Conservation (phyloP, 805 yeast species). For the Teunomyces aglyptinius region DNA sequence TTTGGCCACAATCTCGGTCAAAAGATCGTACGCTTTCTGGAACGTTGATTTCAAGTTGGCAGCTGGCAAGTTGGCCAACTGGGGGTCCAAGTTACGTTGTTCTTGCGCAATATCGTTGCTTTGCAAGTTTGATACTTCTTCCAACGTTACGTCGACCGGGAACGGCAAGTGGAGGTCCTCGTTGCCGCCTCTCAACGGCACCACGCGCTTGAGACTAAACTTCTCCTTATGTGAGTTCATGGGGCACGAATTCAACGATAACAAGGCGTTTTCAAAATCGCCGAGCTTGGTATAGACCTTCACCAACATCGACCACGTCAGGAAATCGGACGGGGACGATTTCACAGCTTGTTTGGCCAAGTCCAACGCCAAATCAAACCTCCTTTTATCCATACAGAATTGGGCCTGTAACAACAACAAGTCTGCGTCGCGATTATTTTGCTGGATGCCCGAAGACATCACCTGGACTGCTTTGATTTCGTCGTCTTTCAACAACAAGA, state of each 20-base stretch:
- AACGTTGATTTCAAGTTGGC: slow-evolving; percentile 56
- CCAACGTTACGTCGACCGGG: slow-evolving; percentile 70
- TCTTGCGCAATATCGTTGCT: slow-evolving; percentile 65
- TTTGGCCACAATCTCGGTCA: slow-evolving; percentile 43
- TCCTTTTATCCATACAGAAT: slow-evolving; percentile 51
- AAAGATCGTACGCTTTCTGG: slow-evolving; percentile 44
- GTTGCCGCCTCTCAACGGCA: slow-evolving; percentile 45
- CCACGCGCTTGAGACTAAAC: slow-evolving; percentile 58
- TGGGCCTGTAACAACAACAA: slow-evolving; percentile 56
- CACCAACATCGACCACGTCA: slow-evolving; percentile 69
- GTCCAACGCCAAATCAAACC: slow-evolving; percentile 55
- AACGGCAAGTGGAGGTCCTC: slow-evolving; percentile 70
- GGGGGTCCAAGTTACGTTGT: slow-evolving; percentile 63
- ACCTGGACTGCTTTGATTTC: slow-evolving; percentile 57
- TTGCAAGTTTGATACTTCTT: slow-evolving; percentile 65
- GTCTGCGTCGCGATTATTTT: slow-evolving; percentile 54
- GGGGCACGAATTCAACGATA: slow-evolving; percentile 77
- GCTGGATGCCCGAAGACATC: slow-evolving; percentile 49
- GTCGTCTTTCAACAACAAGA: slow-evolving; percentile 52
- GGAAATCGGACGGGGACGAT: slow-evolving; percentile 71
- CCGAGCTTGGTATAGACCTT: slow-evolving; percentile 59
- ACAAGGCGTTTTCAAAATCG: slow-evolving; percentile 68
- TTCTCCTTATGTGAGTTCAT: slow-evolving; percentile 74
- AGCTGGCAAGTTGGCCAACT: slow-evolving; percentile 62
- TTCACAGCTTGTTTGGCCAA: slow-evolving; percentile 65